phyloP scores from a whole-genome alignment of 352 stramenopile species.

The Phytophthora tubulina region DNA sequence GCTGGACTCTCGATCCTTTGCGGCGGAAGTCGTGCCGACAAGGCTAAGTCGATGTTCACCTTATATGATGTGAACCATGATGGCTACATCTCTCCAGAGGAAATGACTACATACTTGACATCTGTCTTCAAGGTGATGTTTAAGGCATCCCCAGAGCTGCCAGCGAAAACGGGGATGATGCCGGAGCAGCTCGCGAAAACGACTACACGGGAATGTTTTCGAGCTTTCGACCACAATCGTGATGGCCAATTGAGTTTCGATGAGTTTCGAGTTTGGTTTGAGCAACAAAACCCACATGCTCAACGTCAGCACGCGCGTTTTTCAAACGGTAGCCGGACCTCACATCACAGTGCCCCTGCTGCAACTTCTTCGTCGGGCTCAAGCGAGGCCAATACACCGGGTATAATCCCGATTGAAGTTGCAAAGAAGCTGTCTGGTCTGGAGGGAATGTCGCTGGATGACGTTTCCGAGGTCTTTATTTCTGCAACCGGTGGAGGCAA shows the following conservation, averaged over 20 bases:
- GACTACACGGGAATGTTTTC: conserved; percentile 85
- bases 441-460: conserved; percentile 67
- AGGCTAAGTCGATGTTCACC: conserved; percentile 82
- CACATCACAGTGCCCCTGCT: conserved; percentile 5
- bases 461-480: conserved; percentile 68
- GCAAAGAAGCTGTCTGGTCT: conserved; percentile 79
- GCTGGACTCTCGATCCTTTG: conserved; percentile 90
- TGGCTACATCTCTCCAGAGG: conserved; percentile 78
- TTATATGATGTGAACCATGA: conserved; percentile 89
- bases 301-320: conserved; percentile 15
- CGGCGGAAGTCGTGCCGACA: conserved; percentile 75
- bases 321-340: conserved; percentile 26
- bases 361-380: conserved; percentile 32
- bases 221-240: conserved; percentile 76
- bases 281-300: conserved; percentile 57
- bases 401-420: conserved; percentile 68
- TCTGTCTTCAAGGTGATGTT: conserved; percentile 90
- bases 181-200: conserved; percentile 74
- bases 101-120: conserved; percentile 89
- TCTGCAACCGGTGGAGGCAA: conserved; percentile 56
- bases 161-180: conserved; percentile 60
- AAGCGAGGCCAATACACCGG: conserved; percentile 21
- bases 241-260: conserved; percentile 83
- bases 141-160: conserved; percentile 78
- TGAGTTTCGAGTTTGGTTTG: conserved; percentile 83